Conservation (phyloP, 164 flowering plant species). For the Annona cherimola region DNA sequence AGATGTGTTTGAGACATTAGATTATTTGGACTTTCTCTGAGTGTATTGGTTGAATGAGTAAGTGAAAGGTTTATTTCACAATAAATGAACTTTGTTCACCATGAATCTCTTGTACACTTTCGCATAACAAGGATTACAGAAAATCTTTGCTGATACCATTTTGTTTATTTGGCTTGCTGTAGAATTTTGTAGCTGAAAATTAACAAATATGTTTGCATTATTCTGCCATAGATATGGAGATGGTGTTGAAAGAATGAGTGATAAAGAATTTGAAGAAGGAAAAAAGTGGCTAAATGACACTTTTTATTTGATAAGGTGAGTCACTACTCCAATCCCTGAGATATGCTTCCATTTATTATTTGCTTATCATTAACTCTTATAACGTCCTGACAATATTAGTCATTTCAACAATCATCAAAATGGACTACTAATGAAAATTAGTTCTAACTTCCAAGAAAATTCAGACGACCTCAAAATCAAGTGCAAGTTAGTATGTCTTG, state of each 20-base stretch:
- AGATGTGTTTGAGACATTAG: neutral
- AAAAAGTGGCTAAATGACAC: constrained; percentile 81
- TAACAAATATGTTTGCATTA: too few species aligned
- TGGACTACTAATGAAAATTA: too few species aligned
- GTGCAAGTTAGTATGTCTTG: too few species aligned
- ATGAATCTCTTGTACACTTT: neutral
- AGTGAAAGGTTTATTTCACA: too few species aligned
- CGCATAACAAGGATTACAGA: neutral
- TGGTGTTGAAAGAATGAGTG: constrained; percentile 55
- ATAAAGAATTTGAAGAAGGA: constrained; percentile 73
- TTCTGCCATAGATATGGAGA: constrained; percentile 52
- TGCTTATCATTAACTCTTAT: too few species aligned
- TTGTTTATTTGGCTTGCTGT: neutral
- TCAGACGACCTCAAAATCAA: too few species aligned
- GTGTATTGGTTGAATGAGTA: too few species aligned
- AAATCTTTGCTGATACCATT: neutral
- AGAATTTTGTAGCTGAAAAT: neutral
- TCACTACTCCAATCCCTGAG: constrained; percentile 1
- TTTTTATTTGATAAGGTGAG: constrained; percentile 84
- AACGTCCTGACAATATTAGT: too few species aligned
- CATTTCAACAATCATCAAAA: too few species aligned
- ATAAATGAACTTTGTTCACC: neutral
- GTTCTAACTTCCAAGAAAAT: too few species aligned
- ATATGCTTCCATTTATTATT: too few species aligned
- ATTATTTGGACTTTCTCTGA: too few species aligned